Base-by-base conservation (phyloP, 2,329 filamentous ascomycete species). In the Aotearoamyces nothofagi region DNA sequence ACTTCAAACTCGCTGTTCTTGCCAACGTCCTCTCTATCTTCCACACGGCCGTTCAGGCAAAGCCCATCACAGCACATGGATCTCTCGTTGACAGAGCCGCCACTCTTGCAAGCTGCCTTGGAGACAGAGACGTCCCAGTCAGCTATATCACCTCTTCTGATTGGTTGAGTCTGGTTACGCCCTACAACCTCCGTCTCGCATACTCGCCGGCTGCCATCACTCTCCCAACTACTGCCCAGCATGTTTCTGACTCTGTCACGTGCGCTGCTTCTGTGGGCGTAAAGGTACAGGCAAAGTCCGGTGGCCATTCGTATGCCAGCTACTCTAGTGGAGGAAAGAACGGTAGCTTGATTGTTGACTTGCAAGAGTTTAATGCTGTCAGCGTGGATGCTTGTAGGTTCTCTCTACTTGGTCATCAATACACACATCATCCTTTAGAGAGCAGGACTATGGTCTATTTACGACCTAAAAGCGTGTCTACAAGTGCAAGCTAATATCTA, bases 281-380 rank as follows among this genome's bases (percentile, higher is more conserved):
- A 15, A 60, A 63, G 26, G 59, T 69, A 3, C 62, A 63, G 24
- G 51, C 63, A 3, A 59, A 57, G 34, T 54, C 56, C 20, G 66
- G 66, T 9, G 66, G 65, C 0, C 65, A 69, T 40, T 61, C 57
- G 22, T 69, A 66, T 43, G 66, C 51, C 0, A 65, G 61, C 22
- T 62, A 56, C 29, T 60, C 59, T 33, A 49, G 49, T 8, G 56
- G 55, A 2, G 56, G 56, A 4, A 44, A 49, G 17, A 34, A 56
- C 9, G 30, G 57, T 1, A 51, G 52, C 9, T 39, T 61, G 10
- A 47, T 60, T 9, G 40, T 62, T 16, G 50, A 56, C 24, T 35
- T 61, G 15, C 50, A 58, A 19, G 43, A 46, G 3, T 54, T 60
- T 45, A 44, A 54, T n/a, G 35, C 35, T 4, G 46, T 60, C 15